These are phyloP conservation scores for Castanea mollissima DNA, from an alignment of 306 rosid genomes.

Conservation along the genomic window DNA sequence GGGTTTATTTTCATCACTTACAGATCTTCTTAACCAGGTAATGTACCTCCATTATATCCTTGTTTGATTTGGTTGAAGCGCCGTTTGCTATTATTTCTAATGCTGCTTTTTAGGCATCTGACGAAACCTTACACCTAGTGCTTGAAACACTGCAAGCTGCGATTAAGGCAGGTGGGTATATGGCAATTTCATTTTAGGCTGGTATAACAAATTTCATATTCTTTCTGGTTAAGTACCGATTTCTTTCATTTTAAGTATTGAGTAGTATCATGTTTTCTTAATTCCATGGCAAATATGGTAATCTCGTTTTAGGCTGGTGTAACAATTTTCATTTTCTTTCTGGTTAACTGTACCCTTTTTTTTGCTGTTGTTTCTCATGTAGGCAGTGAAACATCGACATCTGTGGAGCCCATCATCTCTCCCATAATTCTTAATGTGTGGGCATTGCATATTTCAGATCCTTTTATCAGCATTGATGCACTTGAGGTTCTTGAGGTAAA, in stretches of 20 bases:
- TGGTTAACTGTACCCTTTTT: conserved; percentile 17
- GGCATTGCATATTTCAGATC: conserved; percentile 87
- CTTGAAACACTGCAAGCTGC: conserved; percentile 86
- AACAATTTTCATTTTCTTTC: neutral
- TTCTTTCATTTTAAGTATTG: neutral
- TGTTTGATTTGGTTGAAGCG: conserved; percentile 21
- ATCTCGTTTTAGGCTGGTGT: neutral
- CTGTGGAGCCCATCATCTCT: conserved; percentile 70
- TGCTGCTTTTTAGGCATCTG: conserved; percentile 71
- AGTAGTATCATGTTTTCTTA: neutral
- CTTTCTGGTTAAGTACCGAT: too few species aligned
- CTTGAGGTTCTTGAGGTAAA: conserved; percentile 94
- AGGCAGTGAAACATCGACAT: conserved; percentile 63
- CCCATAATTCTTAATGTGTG: conserved; percentile 82
- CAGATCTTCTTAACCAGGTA: conserved; percentile 82
- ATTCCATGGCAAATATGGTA: neutral
- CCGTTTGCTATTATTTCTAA: conserved; percentile 22
- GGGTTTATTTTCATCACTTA: conserved; percentile 78
- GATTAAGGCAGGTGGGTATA: conserved; percentile 62
- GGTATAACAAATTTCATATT: too few species aligned
- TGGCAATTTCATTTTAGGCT: too few species aligned
- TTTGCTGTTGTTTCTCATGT: conserved; percentile 11
- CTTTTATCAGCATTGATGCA: conserved; percentile 88
- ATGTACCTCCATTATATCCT: conserved; percentile 11
- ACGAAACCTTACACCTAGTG: conserved; percentile 85